Conservation (phyloP, 1,284 basidiomycete species). For the Macrocybe sp. region DNA sequence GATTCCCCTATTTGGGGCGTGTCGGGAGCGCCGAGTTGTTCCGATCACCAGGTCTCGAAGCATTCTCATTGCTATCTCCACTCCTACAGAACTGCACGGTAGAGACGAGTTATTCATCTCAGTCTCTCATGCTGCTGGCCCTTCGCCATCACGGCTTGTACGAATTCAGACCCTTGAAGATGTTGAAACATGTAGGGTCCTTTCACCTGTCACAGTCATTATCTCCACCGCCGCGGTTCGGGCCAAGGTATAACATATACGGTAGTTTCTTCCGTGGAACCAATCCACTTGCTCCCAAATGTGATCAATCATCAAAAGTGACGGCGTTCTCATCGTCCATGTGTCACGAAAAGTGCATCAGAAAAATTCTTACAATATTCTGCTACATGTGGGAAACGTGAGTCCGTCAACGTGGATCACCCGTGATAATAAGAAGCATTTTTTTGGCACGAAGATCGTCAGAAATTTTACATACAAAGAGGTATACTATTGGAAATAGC, state of each 20-base stretch:
- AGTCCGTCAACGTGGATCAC: constrained; percentile 19
- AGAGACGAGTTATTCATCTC: no score
- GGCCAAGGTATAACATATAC: constrained; percentile 18
- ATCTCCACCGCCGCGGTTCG: constrained; percentile 32
- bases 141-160: no score
- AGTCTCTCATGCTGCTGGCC: no score
- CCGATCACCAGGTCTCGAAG: constrained; percentile 26
- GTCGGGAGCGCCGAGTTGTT: constrained; percentile 28
- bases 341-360: constrained; percentile 20
- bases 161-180: no score
- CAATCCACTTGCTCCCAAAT: constrained; percentile 11
- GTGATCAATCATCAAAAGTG: constrained; percentile 15
- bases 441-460: constrained; percentile 5
- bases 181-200: no score
- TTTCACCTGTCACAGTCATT: constrained; percentile 3
- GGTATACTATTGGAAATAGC: no score
- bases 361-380: constrained; percentile 13
- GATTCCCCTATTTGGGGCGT: constrained; percentile 14
- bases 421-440: constrained; percentile 7
- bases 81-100: no score
- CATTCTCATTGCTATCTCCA: neutral
- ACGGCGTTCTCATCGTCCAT: constrained; percentile 18
- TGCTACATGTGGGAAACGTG: constrained; percentile 23
- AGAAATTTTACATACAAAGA: neutral
- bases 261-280: constrained; percentile 22